Evolutionary conservation across 140 eudicot species (phyloP).

Genomic region (Senecio squalidus): DNA sequence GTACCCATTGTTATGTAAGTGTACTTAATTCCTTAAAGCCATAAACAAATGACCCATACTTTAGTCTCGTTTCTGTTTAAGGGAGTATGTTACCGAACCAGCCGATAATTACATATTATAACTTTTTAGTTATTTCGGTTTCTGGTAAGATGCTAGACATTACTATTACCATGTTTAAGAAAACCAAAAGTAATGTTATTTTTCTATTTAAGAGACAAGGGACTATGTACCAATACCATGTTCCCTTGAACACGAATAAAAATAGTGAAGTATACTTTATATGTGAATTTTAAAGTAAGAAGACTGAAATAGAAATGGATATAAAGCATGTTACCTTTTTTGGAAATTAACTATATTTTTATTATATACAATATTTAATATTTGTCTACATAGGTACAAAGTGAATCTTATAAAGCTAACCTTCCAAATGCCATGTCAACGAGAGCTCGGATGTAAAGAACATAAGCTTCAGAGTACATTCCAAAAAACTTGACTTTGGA

Average conservation of each 20-base stretch:
- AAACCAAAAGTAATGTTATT: too few species aligned
- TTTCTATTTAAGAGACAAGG: neutral
- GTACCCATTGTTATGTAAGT: neutral
- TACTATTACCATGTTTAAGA: too few species aligned
- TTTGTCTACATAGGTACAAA: too few species aligned
- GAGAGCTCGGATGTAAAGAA: conserved; percentile 41
- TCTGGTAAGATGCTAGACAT: too few species aligned
- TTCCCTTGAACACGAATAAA: neutral
- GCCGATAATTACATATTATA: neutral
- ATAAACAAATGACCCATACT: neutral
- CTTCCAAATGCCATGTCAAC: conserved; percentile 55
- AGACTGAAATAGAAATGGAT: neutral
- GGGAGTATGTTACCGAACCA: neutral
- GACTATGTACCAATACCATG: neutral
- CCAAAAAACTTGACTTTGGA: conserved; percentile 43
- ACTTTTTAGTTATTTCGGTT: too few species aligned
- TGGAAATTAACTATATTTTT: neutral
- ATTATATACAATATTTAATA: neutral
- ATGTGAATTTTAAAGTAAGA: neutral
- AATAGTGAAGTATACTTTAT: neutral
- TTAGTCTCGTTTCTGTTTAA: neutral
- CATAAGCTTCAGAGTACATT: conserved; percentile 47
- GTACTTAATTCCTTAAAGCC: neutral
- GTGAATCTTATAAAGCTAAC: conserved; percentile 44
- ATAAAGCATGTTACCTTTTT: neutral